Percentiles rank a stretch among this genome's conserved stretches.
Conservation (phyloP, 2,329 filamentous ascomycete species). For the Xylariaceae sp. region DNA sequence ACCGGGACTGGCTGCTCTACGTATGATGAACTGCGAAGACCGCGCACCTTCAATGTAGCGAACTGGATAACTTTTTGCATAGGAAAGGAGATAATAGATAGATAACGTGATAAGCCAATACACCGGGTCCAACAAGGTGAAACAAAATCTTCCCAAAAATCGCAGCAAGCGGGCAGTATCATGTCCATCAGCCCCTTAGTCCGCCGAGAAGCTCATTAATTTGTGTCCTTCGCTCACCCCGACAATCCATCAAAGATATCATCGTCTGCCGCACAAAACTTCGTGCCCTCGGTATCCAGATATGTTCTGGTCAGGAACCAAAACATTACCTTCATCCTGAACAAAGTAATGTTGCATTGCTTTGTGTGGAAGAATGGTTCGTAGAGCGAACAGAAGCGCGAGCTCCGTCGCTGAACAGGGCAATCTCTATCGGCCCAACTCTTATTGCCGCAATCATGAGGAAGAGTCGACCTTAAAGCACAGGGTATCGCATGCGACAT, state of each 20-base stretch:
- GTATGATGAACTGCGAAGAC: no score
- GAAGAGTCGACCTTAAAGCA: slow-evolving; percentile 31
- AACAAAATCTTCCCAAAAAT: neutral
- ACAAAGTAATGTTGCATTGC: slow-evolving; percentile 14
- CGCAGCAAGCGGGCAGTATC: neutral
- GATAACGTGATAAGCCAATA: neutral
- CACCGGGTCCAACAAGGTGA: neutral
- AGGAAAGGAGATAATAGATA: neutral
- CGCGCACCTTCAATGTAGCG: no score
- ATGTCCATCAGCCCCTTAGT: neutral
- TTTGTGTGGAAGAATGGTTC: slow-evolving; percentile 16
- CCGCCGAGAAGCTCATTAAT: neutral
- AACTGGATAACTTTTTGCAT: neutral
- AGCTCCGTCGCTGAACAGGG: slow-evolving; percentile 35
- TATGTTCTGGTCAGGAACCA: neutral
- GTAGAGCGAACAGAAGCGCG: slow-evolving; percentile 34
- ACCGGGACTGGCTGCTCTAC: no score
- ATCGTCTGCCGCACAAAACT: neutral
- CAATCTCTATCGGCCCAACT: slow-evolving; percentile 32
- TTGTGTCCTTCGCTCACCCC: neutral
- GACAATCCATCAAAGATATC: neutral
- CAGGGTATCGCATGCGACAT: slow-evolving; percentile 32
- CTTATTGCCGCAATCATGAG: slow-evolving; percentile 32
- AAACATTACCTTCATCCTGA: slow-evolving; percentile 6
- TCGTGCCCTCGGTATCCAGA: neutral